These are phyloP conservation scores for Alternaria panax DNA, from an alignment of 2,329 filamentous ascomycete genomes.

Conservation along the genomic window DNA sequence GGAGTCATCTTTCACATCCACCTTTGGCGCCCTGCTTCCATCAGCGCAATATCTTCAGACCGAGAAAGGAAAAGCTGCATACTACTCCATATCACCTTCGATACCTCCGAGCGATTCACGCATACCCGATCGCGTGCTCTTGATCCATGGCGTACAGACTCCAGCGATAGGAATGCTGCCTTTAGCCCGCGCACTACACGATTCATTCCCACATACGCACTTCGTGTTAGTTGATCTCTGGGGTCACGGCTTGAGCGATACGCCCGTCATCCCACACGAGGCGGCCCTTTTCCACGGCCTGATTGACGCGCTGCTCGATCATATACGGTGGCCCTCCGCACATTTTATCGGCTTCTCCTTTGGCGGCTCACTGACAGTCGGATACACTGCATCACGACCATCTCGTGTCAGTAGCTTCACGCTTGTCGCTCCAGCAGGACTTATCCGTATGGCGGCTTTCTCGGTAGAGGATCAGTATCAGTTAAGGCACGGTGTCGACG, in stretches of 20 bases:
- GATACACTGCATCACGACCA: conserved; percentile 48
- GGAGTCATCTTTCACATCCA: conserved; percentile 47
- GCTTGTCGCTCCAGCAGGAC: conserved; percentile 59
- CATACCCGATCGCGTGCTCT: conserved; percentile 45
- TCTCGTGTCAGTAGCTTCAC: conserved; percentile 46
- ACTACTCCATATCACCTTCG: conserved; percentile 50
- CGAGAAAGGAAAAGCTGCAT: conserved; percentile 49
- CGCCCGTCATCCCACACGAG: conserved; percentile 54
- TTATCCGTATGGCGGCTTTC: conserved; percentile 45
- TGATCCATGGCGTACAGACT: conserved; percentile 62
- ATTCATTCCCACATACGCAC: conserved; percentile 47
- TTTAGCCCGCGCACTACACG: conserved; percentile 49
- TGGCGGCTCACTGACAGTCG: conserved; percentile 52
- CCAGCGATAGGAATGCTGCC: conserved; percentile 59
- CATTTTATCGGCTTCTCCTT: conserved; percentile 62
- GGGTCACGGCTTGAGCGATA: conserved; percentile 63
- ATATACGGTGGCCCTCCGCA: conserved; percentile 53
- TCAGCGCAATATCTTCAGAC: conserved; percentile 47
- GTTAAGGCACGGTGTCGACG: conserved; percentile 38
- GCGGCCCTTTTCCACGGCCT: conserved; percentile 54
- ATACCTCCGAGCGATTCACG: conserved; percentile 41
- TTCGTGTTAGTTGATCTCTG: conserved; percentile 59
- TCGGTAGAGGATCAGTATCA: conserved; percentile 28
- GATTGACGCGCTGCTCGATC: conserved; percentile 51
- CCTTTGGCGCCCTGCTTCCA: conserved; percentile 53